These are phyloP conservation scores for Pseudogymnoascus sp. DNA, from an alignment of 2,329 filamentous ascomycete species.

Conservation along the genomic window DNA sequence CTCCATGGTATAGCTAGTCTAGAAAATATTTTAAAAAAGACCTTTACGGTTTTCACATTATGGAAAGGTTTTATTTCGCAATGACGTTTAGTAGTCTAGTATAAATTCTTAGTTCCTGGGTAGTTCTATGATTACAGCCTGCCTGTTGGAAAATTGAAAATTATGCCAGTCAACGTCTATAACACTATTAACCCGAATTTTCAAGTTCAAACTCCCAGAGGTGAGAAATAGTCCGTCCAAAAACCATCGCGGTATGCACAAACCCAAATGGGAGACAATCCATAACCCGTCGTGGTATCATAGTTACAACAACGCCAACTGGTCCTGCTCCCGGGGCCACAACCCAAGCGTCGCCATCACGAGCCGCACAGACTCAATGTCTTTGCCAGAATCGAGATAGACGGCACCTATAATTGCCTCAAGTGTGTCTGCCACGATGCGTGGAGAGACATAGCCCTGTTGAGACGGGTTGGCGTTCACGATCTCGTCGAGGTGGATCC, in stretches of 20 bases:
- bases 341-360: neutral
- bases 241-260: neutral
- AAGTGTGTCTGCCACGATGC: neutral
- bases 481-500: neutral
- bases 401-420: neutral
- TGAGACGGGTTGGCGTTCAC: conserved; percentile 10
- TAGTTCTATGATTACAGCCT: neutral
- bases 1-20: neutral
- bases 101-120: neutral
- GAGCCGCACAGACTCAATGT: neutral
- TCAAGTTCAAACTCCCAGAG: neutral
- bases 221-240: neutral
- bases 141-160: neutral
- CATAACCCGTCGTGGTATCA: neutral
- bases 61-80: neutral
- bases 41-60: neutral
- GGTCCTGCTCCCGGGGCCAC: neutral
- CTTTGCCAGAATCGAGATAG: neutral
- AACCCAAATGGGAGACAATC: neutral
- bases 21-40: neutral
- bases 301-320: neutral
- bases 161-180: neutral
- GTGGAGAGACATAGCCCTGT: neutral
- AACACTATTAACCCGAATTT: neutral
- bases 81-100: neutral